Percentiles rank a stretch among this genome's conserved stretches.
phyloP scores from a whole-genome alignment of 2,329 filamentous ascomycete genomes.

The Cercospora sesami region DNA sequence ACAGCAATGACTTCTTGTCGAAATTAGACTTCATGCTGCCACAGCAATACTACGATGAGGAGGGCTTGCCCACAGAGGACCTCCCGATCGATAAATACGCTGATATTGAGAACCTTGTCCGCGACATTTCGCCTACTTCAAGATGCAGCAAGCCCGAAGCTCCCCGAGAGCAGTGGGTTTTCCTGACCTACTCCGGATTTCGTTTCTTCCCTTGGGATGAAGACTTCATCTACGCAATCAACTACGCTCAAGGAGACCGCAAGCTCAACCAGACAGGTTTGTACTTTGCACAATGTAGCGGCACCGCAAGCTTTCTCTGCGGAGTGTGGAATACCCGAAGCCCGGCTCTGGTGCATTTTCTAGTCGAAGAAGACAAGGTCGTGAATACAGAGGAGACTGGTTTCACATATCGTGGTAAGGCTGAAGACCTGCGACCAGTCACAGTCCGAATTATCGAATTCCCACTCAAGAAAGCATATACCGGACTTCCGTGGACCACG shows the following conservation, averaged over 20 bases:
- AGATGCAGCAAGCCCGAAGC: conserved; percentile 8
- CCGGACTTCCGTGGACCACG: conserved; percentile 16
- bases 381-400: conserved; percentile 13
- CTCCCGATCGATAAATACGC: conserved; percentile 20
- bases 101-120: conserved; percentile 18
- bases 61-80: neutral
- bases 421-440: conserved; percentile 14
- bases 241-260: conserved; percentile 18
- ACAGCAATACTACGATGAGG: conserved; percentile 15
- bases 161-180: conserved; percentile 24
- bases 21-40: conserved; percentile 24
- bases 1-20: conserved; percentile 21
- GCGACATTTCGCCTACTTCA: conserved; percentile 10
- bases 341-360: conserved; percentile 25
- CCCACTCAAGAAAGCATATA: conserved; percentile 21
- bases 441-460: conserved; percentile 27
- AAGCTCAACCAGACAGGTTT: conserved; percentile 22
- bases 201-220: conserved; percentile 16
- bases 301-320: conserved; percentile 22
- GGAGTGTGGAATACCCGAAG: conserved; percentile 23
- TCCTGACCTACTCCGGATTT: conserved; percentile 13
- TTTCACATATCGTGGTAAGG: conserved; percentile 11
- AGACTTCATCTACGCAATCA: conserved; percentile 19
- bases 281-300: conserved; percentile 21
- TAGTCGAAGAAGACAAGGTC: conserved; percentile 22